Percentiles rank a stretch among this genome's conserved stretches.
These are phyloP conservation scores for Sonneratia caseolaris DNA, from an alignment of 345 rosid species.

Conservation along the genomic window DNA sequence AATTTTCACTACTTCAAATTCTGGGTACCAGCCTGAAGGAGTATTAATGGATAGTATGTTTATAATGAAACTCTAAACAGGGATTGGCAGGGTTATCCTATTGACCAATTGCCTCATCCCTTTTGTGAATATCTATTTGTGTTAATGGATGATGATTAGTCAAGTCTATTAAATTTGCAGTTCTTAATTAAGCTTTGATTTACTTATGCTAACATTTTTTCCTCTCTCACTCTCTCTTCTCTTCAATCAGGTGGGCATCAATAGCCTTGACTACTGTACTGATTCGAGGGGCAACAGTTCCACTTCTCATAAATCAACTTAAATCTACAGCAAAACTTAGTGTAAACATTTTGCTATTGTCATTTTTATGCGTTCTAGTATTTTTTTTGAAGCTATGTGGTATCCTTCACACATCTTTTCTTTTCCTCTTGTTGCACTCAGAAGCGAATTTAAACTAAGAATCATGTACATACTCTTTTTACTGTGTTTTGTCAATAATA, in stretches of 20 bases:
- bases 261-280: conserved; percentile 36
- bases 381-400: not conserved
- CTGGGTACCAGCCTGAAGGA: not conserved
- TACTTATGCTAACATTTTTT: not conserved
- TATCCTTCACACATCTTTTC: not conserved
- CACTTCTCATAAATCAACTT: conserved; percentile 34
- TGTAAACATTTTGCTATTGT: conserved; percentile 14
- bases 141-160: not conserved
- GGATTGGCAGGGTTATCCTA: not conserved
- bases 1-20: not conserved
- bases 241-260: conserved; percentile 37
- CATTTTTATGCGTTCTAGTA: not conserved
- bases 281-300: conserved; percentile 36
- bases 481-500: not conserved
- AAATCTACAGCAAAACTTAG: conserved; percentile 34
- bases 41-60: not conserved
- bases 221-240: not conserved
- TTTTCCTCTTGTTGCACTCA: not conserved
- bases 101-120: not conserved
- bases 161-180: not conserved
- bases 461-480: not conserved
- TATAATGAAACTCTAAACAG: not conserved
- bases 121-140: not conserved
- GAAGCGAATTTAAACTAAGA: not conserved
- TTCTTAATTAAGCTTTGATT: not conserved